phyloP scores from a whole-genome alignment of 2,329 filamentous ascomycete species.

The Grosmannia serpens region DNA sequence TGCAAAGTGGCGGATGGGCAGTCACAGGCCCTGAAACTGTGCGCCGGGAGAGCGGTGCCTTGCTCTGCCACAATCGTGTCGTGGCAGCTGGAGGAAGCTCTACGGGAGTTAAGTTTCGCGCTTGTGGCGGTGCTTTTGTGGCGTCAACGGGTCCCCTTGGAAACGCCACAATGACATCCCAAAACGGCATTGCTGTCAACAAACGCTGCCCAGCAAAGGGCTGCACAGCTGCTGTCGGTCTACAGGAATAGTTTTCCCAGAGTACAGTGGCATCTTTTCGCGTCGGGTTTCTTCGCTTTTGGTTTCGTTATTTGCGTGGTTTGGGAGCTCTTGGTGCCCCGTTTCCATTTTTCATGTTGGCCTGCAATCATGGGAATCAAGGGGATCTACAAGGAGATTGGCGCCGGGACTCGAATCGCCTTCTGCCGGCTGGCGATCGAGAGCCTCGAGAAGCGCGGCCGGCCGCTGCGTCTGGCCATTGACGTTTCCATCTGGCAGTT shows the following conservation, averaged over 20 bases:
- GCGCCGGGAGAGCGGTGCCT: background rate
- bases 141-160: slow-evolving; percentile 11
- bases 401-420: slow-evolving; percentile 65
- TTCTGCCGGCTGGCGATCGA: slow-evolving; percentile 73
- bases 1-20: background rate
- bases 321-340: background rate
- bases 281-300: background rate
- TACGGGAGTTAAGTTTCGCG: background rate
- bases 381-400: slow-evolving; percentile 81
- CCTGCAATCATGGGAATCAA: slow-evolving; percentile 48
- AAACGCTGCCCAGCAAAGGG: slow-evolving; percentile 6
- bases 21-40: background rate
- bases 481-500: slow-evolving; percentile 98
- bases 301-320: background rate
- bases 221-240: background rate
- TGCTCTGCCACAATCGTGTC: background rate
- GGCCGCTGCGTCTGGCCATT: slow-evolving; percentile 76
- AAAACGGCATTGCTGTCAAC: slow-evolving; percentile 20
- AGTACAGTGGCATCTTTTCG: no score
- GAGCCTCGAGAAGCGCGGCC: slow-evolving; percentile 56
- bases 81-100: background rate
- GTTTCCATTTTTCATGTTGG: background rate
- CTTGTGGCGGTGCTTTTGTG: background rate
- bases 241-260: no score
- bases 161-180: slow-evolving; percentile 13